Evolutionary conservation across 208 protist species (phyloP).

Genomic region (Leishmania tarentolae): DNA sequence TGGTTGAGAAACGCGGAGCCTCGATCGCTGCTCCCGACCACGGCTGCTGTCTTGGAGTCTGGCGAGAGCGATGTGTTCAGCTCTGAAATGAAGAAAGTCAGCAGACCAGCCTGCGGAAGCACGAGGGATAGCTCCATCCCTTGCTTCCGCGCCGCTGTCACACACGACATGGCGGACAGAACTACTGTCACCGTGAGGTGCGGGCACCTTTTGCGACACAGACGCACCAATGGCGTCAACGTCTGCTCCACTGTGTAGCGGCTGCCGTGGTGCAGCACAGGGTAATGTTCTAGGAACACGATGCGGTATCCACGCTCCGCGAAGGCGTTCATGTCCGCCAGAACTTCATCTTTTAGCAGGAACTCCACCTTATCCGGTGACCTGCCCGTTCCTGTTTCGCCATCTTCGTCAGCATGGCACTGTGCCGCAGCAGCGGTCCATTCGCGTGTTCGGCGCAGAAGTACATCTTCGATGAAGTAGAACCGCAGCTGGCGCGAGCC

Average conservation of each 20-base stretch:
- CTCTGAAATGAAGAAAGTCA: conserved; percentile 61
- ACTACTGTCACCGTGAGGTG: conserved; percentile 59
- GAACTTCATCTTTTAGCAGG: conserved; percentile 16
- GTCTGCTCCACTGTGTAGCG: conserved; percentile 37
- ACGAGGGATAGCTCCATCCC: conserved; percentile 53
- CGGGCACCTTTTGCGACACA: conserved; percentile 29
- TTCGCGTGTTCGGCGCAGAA: conserved; percentile 21
- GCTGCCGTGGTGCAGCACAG: conserved; percentile 79
- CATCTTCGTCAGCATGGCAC: conserved; percentile 10
- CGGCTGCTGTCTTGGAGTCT: conserved; percentile 45
- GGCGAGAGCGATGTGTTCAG: conserved; percentile 71
- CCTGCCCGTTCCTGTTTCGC: neutral
- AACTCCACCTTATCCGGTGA: conserved; percentile 7
- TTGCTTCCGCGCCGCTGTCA: conserved; percentile 42
- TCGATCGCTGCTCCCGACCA: conserved; percentile 55
- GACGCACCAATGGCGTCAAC: conserved; percentile 45
- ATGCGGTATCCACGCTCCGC: conserved; percentile 68
- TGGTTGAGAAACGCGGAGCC: conserved; percentile 16
- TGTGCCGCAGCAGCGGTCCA: conserved; percentile 3
- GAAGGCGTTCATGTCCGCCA: conserved; percentile 35
- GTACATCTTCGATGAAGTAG: conserved; percentile 75
- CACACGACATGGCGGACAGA: conserved; percentile 77
- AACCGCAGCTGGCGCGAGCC: conserved; percentile 62
- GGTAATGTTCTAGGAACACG: conserved; percentile 82
- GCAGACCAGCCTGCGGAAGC: conserved; percentile 60